phyloP scores from a whole-genome alignment of 371 early-diverging fungal genomes.

The Lichtheimia hyalospora region DNA sequence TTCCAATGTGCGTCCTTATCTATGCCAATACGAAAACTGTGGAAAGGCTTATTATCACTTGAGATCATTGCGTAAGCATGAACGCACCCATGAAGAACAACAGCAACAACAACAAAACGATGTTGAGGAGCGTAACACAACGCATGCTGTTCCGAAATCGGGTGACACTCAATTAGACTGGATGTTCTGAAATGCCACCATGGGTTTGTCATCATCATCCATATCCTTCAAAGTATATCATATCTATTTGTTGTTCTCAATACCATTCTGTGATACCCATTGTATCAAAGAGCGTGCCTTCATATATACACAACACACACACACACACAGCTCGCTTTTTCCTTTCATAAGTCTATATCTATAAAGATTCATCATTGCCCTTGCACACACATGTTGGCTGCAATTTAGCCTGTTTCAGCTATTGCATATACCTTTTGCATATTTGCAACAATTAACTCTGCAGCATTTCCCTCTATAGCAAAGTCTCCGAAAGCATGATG shows the following conservation, averaged over 20 bases:
- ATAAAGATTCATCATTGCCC: not conserved
- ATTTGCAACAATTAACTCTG: not conserved
- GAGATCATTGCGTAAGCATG: constrained; percentile 78
- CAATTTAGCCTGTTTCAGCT: not conserved
- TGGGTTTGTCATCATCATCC: too few relatives aligned
- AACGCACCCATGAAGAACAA: constrained; percentile 54
- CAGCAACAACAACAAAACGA: not conserved
- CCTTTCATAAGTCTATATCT: too few relatives aligned
- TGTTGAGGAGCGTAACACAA: not conserved
- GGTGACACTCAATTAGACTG: constrained; percentile 7
- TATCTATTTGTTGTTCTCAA: not conserved
- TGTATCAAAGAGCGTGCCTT: too few relatives aligned
- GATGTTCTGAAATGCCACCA: not conserved
- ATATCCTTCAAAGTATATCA: not conserved
- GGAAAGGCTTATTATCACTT: constrained; percentile 83
- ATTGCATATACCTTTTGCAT: not conserved
- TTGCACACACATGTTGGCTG: not conserved
- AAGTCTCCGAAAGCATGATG: not conserved
- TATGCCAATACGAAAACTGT: constrained; percentile 63
- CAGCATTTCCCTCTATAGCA: not conserved
- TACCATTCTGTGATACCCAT: too few relatives aligned
- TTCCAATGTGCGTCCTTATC: constrained; percentile 73
- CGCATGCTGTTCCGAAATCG: constrained; percentile 9
- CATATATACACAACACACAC: too few relatives aligned
- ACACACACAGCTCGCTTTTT: not conserved